A percentile compares a stretch with the other conserved stretches of the same genome.
Evolutionary conservation across 805 yeast species (phyloP).

Genomic region (Blastobotrys attinorum): DNA sequence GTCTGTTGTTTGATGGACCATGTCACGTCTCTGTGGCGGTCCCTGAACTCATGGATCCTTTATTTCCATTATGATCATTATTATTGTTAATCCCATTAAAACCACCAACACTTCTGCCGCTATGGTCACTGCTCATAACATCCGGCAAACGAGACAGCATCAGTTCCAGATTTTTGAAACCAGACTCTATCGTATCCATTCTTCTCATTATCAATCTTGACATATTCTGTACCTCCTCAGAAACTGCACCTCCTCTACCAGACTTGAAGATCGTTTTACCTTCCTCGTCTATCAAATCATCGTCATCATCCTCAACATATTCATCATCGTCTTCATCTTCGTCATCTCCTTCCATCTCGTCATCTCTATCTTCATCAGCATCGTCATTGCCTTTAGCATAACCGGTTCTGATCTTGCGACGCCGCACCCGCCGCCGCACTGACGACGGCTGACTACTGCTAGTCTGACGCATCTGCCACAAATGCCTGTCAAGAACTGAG

Average conservation of each 20-base stretch:
- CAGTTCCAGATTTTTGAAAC: conserved; percentile 11
- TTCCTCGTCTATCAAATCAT: background rate
- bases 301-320: conserved; percentile 1
- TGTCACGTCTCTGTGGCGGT: no score
- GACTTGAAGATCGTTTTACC: background rate
- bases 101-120: no score
- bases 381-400: background rate
- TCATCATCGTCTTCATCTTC: conserved; percentile 4
- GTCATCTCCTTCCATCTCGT: conserved; percentile 5
- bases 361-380: conserved; percentile 6
- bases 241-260: conserved; percentile 1
- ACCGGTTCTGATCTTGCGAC: background rate
- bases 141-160: conserved; percentile 3
- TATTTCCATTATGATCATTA: no score
- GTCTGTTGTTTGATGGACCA: no score
- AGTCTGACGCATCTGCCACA: background rate
- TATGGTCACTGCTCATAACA: no score
- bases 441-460: background rate
- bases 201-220: conserved; percentile 2
- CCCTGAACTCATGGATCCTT: no score
- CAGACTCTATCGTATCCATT: conserved; percentile 10
- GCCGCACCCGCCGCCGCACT: background rate
- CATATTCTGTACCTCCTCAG: conserved; percentile 5
- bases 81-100: no score
- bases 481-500: conserved; percentile 7